Evolutionary conservation across 495 filamentous ascomycete genomes (phyloP).

Genomic region (Penicillium paxilli): DNA sequence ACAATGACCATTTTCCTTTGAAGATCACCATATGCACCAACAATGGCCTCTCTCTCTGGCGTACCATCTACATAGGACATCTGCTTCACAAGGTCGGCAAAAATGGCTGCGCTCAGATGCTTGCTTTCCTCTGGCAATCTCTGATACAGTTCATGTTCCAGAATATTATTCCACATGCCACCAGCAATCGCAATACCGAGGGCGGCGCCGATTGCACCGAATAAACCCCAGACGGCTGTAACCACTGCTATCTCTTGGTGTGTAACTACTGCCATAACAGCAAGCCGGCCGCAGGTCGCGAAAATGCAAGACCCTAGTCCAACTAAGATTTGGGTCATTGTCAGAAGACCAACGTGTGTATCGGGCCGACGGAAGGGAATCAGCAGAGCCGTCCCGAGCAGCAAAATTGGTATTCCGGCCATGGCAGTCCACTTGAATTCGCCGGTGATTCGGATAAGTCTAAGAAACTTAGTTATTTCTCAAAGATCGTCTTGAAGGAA

Average conservation of each 20-base stretch:
- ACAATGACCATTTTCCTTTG: slow-evolving; percentile 56
- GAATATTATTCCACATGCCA: slow-evolving; percentile 62
- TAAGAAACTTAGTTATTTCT: not conserved
- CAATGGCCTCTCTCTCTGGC: slow-evolving; percentile 49
- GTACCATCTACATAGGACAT: slow-evolving; percentile 51
- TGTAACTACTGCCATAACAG: slow-evolving; percentile 60
- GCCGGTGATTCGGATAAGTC: slow-evolving; percentile 50
- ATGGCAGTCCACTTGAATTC: slow-evolving; percentile 51
- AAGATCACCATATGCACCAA: slow-evolving; percentile 51
- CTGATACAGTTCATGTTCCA: slow-evolving; percentile 50
- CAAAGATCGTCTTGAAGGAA: not conserved
- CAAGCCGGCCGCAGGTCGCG: slow-evolving; percentile 61
- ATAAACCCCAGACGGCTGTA: slow-evolving; percentile 60
- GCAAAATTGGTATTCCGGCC: slow-evolving; percentile 56
- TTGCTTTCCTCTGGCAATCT: slow-evolving; percentile 48
- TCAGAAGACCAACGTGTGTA: slow-evolving; percentile 56
- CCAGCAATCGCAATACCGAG: slow-evolving; percentile 59
- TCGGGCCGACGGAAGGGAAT: slow-evolving; percentile 61
- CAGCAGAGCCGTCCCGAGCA: slow-evolving; percentile 57
- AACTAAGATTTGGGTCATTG: slow-evolving; percentile 72
- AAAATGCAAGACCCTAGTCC: slow-evolving; percentile 56
- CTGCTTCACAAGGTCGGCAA: slow-evolving; percentile 37
- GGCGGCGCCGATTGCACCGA: slow-evolving; percentile 59
- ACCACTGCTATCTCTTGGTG: slow-evolving; percentile 66
- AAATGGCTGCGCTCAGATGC: not conserved